Conservation (phyloP, 768 basidiomycete species). For the Coprinopsis strossmayeri region DNA sequence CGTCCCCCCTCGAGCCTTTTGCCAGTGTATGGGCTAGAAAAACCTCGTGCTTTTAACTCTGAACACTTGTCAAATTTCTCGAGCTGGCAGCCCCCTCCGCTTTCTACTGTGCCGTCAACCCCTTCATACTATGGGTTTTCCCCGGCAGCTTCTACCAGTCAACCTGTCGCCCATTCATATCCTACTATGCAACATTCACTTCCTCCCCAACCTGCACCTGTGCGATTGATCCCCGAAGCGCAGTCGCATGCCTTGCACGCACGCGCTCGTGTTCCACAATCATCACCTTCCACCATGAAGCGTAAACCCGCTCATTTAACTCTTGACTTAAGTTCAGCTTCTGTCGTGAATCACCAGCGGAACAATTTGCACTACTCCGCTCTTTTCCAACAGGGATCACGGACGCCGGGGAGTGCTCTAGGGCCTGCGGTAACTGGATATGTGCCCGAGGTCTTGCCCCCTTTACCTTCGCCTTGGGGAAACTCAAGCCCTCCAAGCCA, state of each 20-base stretch:
- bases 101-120: neutral
- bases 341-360: neutral
- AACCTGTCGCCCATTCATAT: too few species aligned
- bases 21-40: too few species aligned
- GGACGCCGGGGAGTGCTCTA: neutral
- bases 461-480: constrained; percentile 2
- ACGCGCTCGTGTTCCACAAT: neutral
- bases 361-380: neutral
- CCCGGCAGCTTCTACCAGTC: neutral
- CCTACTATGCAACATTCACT: neutral
- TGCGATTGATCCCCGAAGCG: too few species aligned
- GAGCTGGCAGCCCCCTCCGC: neutral
- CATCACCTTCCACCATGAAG: neutral
- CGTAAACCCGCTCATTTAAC: neutral
- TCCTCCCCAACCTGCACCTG: too few species aligned
- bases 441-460: neutral
- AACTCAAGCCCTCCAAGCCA: neutral
- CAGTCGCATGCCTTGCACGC: too few species aligned
- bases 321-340: neutral
- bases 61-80: too few species aligned
- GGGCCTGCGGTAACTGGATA: neutral
- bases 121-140: neutral
- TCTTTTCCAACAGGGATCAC: neutral
- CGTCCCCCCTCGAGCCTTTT: neutral
- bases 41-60: too few species aligned